phyloP scores from a whole-genome alignment of 257 asterid species.

The Solanum corneliomulleri region DNA sequence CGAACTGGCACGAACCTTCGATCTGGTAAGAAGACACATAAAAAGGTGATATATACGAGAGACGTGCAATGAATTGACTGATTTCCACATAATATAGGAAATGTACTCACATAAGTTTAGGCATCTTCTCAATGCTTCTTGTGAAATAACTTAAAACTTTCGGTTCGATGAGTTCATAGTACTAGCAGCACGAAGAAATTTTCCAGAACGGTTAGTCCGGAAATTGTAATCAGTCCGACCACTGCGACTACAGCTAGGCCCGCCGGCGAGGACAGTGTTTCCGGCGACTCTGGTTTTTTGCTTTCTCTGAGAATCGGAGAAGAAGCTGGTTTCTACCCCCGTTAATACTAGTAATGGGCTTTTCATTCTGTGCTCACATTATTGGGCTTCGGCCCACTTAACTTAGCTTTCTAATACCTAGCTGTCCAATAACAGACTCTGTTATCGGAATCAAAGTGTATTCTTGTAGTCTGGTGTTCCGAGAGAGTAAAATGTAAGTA shows the following conservation, averaged over 20 bases:
- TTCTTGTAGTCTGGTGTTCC: not conserved
- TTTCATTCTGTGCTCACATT: not conserved
- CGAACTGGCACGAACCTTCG: not conserved
- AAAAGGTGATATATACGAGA: not conserved
- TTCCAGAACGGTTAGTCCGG: not conserved
- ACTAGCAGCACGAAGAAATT: not conserved
- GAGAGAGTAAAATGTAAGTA: not conserved
- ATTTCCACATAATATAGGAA: not conserved
- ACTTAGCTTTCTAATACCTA: not conserved
- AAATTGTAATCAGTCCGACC: not conserved
- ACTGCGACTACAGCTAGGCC: not conserved
- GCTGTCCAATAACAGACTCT: too few relatives aligned
- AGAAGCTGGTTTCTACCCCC: not conserved
- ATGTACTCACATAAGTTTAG: slow-evolving; percentile 9
- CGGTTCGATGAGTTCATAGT: not conserved
- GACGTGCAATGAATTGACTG: not conserved
- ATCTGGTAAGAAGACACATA: not conserved
- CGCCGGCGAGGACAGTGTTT: not conserved
- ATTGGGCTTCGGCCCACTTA: not conserved
- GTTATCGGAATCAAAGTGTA: not conserved
- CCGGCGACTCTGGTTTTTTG: not conserved
- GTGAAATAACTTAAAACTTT: not conserved
- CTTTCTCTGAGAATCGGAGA: not conserved
- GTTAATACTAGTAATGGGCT: not conserved
- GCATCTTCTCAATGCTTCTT: not conserved